These are phyloP conservation scores for Backusella sp. DNA, from an alignment of 192 early-diverging fungal genomes.

Conservation along the genomic window DNA sequence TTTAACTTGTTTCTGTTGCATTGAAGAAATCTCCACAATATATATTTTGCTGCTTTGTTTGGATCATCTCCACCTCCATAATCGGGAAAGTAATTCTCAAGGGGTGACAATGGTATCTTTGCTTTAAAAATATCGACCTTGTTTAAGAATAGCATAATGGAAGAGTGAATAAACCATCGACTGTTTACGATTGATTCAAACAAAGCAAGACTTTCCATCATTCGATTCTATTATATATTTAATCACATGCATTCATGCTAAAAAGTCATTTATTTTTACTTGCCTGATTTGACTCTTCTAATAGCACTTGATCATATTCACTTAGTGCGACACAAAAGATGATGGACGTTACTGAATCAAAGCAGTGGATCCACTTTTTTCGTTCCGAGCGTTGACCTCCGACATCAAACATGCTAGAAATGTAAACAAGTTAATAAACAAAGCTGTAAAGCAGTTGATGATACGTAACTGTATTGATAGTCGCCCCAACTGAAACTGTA, in stretches of 20 bases:
- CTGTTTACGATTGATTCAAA: slow-evolving; percentile 86
- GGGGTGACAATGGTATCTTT: slow-evolving; percentile 67
- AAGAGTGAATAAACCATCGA: slow-evolving; percentile 79
- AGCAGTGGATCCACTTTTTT: slow-evolving; percentile 77
- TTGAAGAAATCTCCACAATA: slow-evolving; percentile 89
- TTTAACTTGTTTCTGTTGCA: slow-evolving; percentile 80
- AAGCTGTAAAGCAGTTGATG: not conserved
- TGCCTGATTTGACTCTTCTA: slow-evolving; percentile 65
- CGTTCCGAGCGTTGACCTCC: slow-evolving; percentile 72
- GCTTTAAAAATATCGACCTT: slow-evolving; percentile 79
- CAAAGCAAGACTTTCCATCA: slow-evolving; percentile 76
- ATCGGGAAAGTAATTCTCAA: slow-evolving; percentile 78
- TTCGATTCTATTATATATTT: slow-evolving; percentile 62
- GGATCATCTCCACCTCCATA: slow-evolving; percentile 76
- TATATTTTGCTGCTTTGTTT: slow-evolving; percentile 85
- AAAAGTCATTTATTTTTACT: not conserved
- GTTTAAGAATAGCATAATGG: slow-evolving; percentile 85
- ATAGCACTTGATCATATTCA: slow-evolving; percentile 83
- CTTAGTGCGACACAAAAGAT: slow-evolving; percentile 84
- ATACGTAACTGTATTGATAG: slow-evolving; percentile 72
- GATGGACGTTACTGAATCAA: slow-evolving; percentile 76
- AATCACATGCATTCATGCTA: not conserved
- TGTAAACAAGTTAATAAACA: not conserved
- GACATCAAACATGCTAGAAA: slow-evolving; percentile 68
- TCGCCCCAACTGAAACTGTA: slow-evolving; percentile 88